These are phyloP conservation scores for Mesembryanthemum crystallinum DNA, from an alignment of 148 eudicot genomes.

Conservation along the genomic window DNA sequence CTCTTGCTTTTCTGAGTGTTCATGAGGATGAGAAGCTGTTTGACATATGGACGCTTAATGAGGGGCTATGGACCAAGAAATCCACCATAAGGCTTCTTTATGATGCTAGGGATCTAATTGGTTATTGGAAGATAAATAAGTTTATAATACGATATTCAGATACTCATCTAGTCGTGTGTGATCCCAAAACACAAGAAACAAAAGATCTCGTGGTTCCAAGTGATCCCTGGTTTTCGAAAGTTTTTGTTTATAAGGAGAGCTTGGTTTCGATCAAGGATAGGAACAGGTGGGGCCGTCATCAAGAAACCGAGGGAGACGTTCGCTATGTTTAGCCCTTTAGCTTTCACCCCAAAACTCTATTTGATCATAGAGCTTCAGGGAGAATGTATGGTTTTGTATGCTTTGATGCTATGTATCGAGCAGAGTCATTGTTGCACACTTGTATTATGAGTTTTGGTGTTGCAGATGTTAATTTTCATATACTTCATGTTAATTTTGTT, in stretches of 20 bases:
- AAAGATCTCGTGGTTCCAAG: background rate
- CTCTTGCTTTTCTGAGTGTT: slow-evolving; percentile 5
- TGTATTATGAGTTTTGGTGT: no score
- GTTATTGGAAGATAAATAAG: slow-evolving; percentile 17
- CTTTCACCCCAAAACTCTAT: no score
- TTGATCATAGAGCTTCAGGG: no score
- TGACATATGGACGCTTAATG: slow-evolving; percentile 9
- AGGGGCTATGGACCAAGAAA: slow-evolving; percentile 21
- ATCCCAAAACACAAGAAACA: slow-evolving; percentile 2
- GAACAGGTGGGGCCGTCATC: background rate
- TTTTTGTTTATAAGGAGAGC: slow-evolving; percentile 11
- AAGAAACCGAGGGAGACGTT: no score
- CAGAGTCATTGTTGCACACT: no score
- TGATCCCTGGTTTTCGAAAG: background rate
- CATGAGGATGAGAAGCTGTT: background rate
- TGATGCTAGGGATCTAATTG: background rate
- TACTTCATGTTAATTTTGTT: no score
- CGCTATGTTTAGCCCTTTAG: no score
- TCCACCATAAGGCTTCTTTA: background rate
- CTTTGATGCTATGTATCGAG: no score
- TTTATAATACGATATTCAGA: background rate
- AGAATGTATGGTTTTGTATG: no score
- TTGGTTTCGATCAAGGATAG: slow-evolving; percentile 3
- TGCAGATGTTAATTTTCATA: no score
- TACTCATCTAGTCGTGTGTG: background rate